These are phyloP conservation scores for Boletus semigastroideus DNA, from an alignment of 1,284 basidiomycete species.

Conservation along the genomic window DNA sequence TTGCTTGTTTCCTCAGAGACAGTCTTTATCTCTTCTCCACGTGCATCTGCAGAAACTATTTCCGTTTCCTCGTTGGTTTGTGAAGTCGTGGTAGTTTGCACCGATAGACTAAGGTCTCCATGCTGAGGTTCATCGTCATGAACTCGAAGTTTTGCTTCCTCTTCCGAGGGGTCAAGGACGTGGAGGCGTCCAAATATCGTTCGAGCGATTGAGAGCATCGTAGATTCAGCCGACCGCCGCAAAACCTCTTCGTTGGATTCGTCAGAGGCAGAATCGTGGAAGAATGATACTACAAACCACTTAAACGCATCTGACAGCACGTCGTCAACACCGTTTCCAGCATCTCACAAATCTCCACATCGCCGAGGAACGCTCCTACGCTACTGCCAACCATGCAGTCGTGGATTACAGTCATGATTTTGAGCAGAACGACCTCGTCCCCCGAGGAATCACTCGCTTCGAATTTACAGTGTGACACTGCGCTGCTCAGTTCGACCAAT, in stretches of 20 bases:
- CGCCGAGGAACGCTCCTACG: conserved; percentile 73
- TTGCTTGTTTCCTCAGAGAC: neutral
- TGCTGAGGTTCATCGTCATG: conserved; percentile 51
- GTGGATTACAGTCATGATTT: conserved; percentile 89
- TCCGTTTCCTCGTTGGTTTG: conserved; percentile 6
- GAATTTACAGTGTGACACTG: conserved; percentile 95
- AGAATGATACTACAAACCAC: conserved; percentile 59
- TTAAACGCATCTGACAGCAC: conserved; percentile 94
- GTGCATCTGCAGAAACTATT: conserved; percentile 5
- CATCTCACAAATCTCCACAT: conserved; percentile 97
- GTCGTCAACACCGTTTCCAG: conserved; percentile 97
- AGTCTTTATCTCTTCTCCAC: conserved; percentile 4
- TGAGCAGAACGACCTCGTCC: conserved; percentile 93
- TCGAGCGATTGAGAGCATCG: conserved; percentile 87
- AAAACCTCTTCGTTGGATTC: conserved; percentile 66
- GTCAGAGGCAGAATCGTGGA: conserved; percentile 14
- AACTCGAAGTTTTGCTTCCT: conserved; percentile 61
- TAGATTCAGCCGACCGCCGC: conserved; percentile 90
- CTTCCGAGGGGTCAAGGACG: conserved; percentile 59
- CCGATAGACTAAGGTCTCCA: conserved; percentile 61
- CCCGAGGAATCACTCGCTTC: conserved; percentile 95
- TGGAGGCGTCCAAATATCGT: conserved; percentile 79
- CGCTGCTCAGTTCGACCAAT: conserved; percentile 83
- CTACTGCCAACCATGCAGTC: conserved; percentile 70
- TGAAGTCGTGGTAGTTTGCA: conserved; percentile 32